phyloP scores from a whole-genome alignment of 2,329 filamentous ascomycete genomes.

The Fusarium miscanthi region DNA sequence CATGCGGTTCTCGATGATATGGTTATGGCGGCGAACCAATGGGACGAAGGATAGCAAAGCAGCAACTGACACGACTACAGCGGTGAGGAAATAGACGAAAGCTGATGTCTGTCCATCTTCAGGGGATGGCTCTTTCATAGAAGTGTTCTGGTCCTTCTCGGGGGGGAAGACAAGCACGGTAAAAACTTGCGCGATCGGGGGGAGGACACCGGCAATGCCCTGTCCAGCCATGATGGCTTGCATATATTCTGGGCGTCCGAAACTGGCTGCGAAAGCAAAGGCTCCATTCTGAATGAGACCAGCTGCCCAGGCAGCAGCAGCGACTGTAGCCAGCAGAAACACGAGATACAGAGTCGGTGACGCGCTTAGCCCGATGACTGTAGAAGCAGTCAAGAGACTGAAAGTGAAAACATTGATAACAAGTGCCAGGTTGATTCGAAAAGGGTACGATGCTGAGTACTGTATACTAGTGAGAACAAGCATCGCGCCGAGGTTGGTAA shows the following conservation, averaged over 20 bases:
- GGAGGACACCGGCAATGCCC: conserved; percentile 89
- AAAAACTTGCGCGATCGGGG: conserved; percentile 86
- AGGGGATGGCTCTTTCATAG: conserved; percentile 38
- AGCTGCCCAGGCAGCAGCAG: conserved; percentile 80
- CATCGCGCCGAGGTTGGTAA: conserved; percentile 83
- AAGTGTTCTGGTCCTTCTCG: conserved; percentile 39
- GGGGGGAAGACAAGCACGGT: conserved; percentile 74
- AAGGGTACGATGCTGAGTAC: conserved; percentile 84
- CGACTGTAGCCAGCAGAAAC: conserved; percentile 86
- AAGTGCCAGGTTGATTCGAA: conserved; percentile 82
- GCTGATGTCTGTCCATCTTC: conserved; percentile 66
- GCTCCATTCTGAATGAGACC: conserved; percentile 93
- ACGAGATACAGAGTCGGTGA: conserved; percentile 76
- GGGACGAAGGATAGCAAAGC: conserved; percentile 80
- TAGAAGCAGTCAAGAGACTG: conserved; percentile 81
- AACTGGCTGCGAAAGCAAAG: conserved; percentile 90
- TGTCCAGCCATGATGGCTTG: conserved; percentile 98
- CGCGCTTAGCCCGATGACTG: conserved; percentile 71
- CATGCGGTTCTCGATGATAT: conserved; percentile 62
- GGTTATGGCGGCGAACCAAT: conserved; percentile 71
- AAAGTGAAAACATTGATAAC: conserved; percentile 83
- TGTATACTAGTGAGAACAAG: conserved; percentile 84
- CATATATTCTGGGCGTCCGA: conserved; percentile 87
- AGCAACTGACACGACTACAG: conserved; percentile 77
- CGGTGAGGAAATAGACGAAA: conserved; percentile 91